Evolutionary conservation across 257 asterid genomes (phyloP), one percentile per base, ranked within the genome.

Genomic region (Phtheirospermum japonicum): DNA sequence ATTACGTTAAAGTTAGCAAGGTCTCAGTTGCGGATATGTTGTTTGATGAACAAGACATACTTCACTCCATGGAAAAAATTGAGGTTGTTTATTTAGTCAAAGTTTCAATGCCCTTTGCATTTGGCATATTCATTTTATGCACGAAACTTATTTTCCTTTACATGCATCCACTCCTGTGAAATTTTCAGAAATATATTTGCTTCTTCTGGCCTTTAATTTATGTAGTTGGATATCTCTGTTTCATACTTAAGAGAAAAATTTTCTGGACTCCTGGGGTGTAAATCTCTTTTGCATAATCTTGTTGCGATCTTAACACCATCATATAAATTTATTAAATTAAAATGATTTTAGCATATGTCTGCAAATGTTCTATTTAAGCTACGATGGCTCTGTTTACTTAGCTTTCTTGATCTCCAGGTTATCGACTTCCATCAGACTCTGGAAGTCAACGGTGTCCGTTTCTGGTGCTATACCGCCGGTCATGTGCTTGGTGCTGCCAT

Each of bases 401-500:
- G 28, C 28, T 23, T 23, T 64, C 66, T 30, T 53, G 42, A 64
- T 61, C 54, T 73, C 61, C 77, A 90, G 98, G 99, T 93, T 72
- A 89, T 93, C 57, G 97, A 93, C 78, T 93, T 89, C 83, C 99
- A 93, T 73, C 99, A 89, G 80, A 93, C 99, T 5, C 61, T 89
- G 56, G 97, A 93, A 76, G 96, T 93, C 30, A 87, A 89, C 20
- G 97, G 96, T 17, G 84, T 93, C 66, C 95, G 97, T 53, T 93
- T 93, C 79, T 93, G 99, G 99, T 89, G 99, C 73, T 93, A 93
- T 54, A 93, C 99, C 30, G 99, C 99, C 11, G 97, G 99, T 19
- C 99, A 93, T 61, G 99, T 93, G 39, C 99, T 93, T 61, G 99
- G 99, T 69, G 99, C 99, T 61, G 97, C 99, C 72, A 93, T 93